Evolutionary conservation across 148 eudicot species (phyloP), one percentile per base, ranked within the genome.

Genomic region (Chenopodium suecicum): DNA sequence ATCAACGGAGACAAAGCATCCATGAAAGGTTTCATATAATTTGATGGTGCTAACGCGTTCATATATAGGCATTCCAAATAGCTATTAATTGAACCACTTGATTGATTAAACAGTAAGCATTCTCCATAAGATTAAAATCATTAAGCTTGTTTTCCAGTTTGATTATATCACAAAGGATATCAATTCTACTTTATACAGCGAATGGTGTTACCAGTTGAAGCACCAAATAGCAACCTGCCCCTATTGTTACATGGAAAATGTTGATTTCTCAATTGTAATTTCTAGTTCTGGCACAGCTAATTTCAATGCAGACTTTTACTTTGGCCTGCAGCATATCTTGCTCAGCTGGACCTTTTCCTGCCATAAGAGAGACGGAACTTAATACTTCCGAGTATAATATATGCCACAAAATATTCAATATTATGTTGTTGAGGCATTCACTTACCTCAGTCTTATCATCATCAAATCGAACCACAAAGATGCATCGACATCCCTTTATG

Each of bases 241-340:
- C 66, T n/a, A 50, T 22, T 68, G 54, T 64, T 41, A 48, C 16
- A 41, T 10, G 11, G n/a, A 37, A 70, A 29, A 52, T 32, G 67
- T 22, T 19, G 80, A 77, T 22, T 22, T 10, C 62, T 56, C 62
- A 4, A 4, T 56, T 16, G 11, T 34, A 34, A 62, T 31, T 20
- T 34, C 52, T 11, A 16, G n/a, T 76, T 54, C 41, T 7, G 20
- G 29, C 68, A 69, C 66, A 67, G 67, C 31, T 29, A 48, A 32
- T 64, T 29, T 64, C 17, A 50, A 64, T n/a, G 37, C 32, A 50
- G 25, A 16, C 73, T 31, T 37, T 67, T 52, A 78, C 44, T 22
- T 58, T 48, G 98, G 97, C 78, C 98, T 88, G 82, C 91, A 86
- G 82, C 97, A 94, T 63, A 94, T 58, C 85, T 90, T 90, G 79